Conservation (phyloP, 495 filamentous ascomycete genomes). For the Lasiosphaeria ovina region DNA sequence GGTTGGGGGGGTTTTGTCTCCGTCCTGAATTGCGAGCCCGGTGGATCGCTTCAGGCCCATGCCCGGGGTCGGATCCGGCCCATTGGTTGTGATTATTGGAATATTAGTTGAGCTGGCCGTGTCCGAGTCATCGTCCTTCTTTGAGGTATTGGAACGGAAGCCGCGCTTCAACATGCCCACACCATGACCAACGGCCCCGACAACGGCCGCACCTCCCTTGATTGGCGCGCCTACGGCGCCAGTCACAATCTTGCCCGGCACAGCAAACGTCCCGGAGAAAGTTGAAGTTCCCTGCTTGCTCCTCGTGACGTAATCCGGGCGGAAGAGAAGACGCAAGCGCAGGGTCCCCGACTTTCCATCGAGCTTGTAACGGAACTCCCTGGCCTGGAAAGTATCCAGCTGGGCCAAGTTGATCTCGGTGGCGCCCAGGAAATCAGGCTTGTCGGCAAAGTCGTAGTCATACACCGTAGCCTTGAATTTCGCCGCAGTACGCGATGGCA, state of each 20-base stretch:
- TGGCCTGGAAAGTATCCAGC: conserved; percentile 78
- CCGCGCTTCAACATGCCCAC: conserved; percentile 81
- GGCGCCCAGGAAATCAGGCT: conserved; percentile 80
- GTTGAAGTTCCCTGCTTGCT: conserved; percentile 87
- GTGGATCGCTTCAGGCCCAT: conserved; percentile 36
- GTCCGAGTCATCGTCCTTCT: conserved; percentile 56
- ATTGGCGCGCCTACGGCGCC: conserved; percentile 78
- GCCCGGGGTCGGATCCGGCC: conserved; percentile 35
- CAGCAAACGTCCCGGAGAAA: conserved; percentile 86
- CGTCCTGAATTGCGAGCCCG: conserved; percentile 25
- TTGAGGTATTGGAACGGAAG: conserved; percentile 51
- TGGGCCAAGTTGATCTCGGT: conserved; percentile 73
- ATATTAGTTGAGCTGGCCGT: conserved; percentile 35
- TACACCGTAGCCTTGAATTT: conserved; percentile 81
- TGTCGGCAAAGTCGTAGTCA: conserved; percentile 94
- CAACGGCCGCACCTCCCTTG: conserved; percentile 80
- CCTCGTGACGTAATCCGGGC: conserved; percentile 84
- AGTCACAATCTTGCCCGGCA: conserved; percentile 86
- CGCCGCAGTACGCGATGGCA: conserved; percentile 81
- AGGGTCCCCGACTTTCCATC: conserved; percentile 89
- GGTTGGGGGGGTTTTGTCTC: conserved; percentile 31
- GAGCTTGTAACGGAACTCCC: conserved; percentile 70
- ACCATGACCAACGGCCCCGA: conserved; percentile 66
- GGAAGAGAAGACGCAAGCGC: conserved; percentile 86
- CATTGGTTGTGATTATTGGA: conserved; percentile 46